These are phyloP conservation scores for Metschnikowia shivogae DNA, from an alignment of 805 yeast species.

Conservation along the genomic window DNA sequence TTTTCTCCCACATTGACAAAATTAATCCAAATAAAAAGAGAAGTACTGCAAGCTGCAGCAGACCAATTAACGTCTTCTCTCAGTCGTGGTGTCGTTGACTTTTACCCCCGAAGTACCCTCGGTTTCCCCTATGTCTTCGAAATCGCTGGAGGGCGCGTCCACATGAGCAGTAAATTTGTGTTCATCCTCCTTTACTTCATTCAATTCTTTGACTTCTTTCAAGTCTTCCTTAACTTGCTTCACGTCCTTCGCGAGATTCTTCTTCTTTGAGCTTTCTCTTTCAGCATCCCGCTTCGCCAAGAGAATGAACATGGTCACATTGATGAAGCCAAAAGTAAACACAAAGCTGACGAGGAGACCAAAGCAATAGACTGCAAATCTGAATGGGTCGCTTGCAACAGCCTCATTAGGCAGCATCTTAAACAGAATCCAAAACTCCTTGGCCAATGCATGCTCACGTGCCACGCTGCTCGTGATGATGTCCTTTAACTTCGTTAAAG, in stretches of 20 bases:
- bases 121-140: slow-evolving; percentile 9
- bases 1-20: no score
- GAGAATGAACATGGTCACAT: slow-evolving; percentile 28
- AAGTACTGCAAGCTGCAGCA: no score
- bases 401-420: slow-evolving; percentile 43
- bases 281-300: slow-evolving; percentile 1
- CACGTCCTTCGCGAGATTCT: neutral
- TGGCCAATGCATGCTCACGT: slow-evolving; percentile 23
- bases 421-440: slow-evolving; percentile 37
- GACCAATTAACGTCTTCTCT: neutral
- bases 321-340: slow-evolving; percentile 40
- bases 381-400: slow-evolving; percentile 44
- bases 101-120: slow-evolving; percentile 7
- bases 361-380: slow-evolving; percentile 46
- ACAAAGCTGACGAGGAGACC: slow-evolving; percentile 39
- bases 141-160: slow-evolving; percentile 8
- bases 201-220: neutral
- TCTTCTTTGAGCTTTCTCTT: slow-evolving; percentile 6
- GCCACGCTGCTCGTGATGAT: slow-evolving; percentile 1
- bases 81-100: neutral
- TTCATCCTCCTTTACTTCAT: no score
- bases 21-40: no score
- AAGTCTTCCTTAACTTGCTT: neutral
- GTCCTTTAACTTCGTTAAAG: neutral
- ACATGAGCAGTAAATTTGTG: neutral